Evolutionary conservation across 768 basidiomycete genomes (phyloP).

Genomic region (Panus rudis): DNA sequence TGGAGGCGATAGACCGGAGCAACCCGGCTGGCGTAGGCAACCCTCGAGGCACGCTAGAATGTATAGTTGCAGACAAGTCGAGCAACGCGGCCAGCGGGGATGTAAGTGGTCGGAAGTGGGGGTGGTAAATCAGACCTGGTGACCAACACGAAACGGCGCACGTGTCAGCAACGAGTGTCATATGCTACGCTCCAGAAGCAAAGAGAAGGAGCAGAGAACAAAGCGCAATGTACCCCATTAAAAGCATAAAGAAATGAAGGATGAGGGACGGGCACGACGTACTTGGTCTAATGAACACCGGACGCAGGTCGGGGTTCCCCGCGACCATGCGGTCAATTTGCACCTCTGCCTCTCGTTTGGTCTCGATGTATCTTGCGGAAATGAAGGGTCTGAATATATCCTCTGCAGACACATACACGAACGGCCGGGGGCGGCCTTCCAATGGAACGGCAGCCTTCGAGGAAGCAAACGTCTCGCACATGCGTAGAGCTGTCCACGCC

Average conservation of each 20-base stretch:
- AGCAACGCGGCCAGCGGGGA: conserved; percentile 80
- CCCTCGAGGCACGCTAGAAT: conserved; percentile 47
- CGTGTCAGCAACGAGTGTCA: too few relatives aligned
- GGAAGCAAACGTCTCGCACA: conserved; percentile 69
- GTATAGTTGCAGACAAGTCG: conserved; percentile 71
- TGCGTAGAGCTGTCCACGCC: conserved; percentile 51
- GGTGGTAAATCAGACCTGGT: conserved; percentile 91
- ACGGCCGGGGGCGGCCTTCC: conserved; percentile 48
- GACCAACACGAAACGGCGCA: too few relatives aligned
- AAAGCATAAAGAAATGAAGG: not conserved
- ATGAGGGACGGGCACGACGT: conserved; percentile 22
- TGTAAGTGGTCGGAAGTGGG: conserved; percentile 85
- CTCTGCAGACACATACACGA: conserved; percentile 94
- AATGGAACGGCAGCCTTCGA: conserved; percentile 28
- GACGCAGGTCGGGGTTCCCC: conserved; percentile 43
- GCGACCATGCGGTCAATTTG: conserved; percentile 51
- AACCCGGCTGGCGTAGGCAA: conserved; percentile 62
- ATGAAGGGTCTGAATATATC: conserved; percentile 87
- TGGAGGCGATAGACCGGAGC: conserved; percentile 40
- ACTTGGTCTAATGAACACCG: conserved; percentile 89
- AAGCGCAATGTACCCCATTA: not conserved
- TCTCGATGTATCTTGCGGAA: conserved; percentile 79
- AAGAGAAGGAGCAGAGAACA: not conserved
- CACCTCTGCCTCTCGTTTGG: conserved; percentile 88
- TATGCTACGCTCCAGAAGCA: too few relatives aligned